A percentile compares a stretch with the other conserved stretches of the same genome.
Evolutionary conservation across 108 stramenopile genomes (phyloP).

Genomic region (Licmophora abbreviata): DNA sequence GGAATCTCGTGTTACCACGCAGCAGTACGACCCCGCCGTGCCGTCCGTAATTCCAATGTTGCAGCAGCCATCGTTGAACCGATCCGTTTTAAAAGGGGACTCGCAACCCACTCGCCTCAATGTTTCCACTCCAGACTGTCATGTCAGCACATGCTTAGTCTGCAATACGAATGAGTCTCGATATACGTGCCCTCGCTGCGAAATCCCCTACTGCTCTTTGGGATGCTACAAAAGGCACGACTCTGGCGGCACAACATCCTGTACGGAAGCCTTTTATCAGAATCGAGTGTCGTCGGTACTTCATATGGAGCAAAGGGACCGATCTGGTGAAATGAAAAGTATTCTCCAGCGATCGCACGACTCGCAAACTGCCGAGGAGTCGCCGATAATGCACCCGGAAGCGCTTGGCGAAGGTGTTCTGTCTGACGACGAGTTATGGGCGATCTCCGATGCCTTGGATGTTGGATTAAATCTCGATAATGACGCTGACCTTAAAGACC

Average conservation of each 20-base stretch:
- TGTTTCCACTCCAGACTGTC: too few relatives aligned
- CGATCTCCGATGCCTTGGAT: slow-evolving; percentile 15
- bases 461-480: slow-evolving; percentile 1
- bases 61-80: too few relatives aligned
- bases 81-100: too few relatives aligned
- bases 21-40: too few relatives aligned
- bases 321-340: slow-evolving; percentile 7
- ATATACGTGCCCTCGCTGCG: slow-evolving; percentile 40
- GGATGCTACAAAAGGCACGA: slow-evolving; percentile 30
- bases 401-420: background rate
- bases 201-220: slow-evolving; percentile 36
- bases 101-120: too few relatives aligned
- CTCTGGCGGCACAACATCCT: background rate
- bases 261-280: slow-evolving; percentile 42
- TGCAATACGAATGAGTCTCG: slow-evolving; percentile 24
- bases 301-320: slow-evolving; percentile 20
- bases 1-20: too few relatives aligned
- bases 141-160: slow-evolving; percentile 23
- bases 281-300: slow-evolving; percentile 20
- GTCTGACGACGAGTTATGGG: slow-evolving; percentile 12
- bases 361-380: background rate
- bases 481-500: background rate
- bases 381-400: background rate
- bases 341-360: background rate
- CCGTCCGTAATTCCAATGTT: too few relatives aligned